A percentile compares a stretch with the other conserved stretches of the same genome.
Conservation (phyloP, 1,284 basidiomycete genomes). For the Melampsora larici-populina region DNA sequence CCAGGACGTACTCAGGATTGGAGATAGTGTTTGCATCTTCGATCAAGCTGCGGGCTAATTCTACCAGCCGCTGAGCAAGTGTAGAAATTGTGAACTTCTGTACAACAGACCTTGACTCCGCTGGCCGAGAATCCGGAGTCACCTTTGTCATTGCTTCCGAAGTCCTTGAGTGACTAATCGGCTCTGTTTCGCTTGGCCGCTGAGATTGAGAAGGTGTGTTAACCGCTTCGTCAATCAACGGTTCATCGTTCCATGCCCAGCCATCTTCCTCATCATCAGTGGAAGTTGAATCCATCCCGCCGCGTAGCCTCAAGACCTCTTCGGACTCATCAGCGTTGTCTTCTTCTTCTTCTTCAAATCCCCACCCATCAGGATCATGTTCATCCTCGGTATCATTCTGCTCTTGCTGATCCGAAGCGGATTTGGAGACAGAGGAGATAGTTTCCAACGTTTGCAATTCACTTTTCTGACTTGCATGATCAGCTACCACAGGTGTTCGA, state of each 20-base stretch:
- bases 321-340: background rate
- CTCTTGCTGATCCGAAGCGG: background rate
- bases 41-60: conserved; percentile 14
- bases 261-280: conserved; percentile 35
- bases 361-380: conserved; percentile 22
- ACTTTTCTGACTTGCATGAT: too few species aligned
- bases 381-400: conserved; percentile 18
- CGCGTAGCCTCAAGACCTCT: conserved; percentile 26
- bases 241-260: conserved; percentile 40
- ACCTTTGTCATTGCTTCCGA: background rate
- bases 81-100: conserved; percentile 39
- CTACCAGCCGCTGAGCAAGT: conserved; percentile 22
- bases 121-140: background rate
- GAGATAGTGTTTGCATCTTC: conserved; percentile 20
- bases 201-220: background rate
- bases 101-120: background rate
- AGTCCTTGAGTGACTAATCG: background rate
- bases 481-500: background rate
- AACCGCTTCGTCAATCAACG: conserved; percentile 12
- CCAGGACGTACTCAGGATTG: conserved; percentile 19
- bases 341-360: conserved; percentile 27
- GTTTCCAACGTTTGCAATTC: background rate
- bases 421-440: background rate
- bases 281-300: conserved; percentile 25
- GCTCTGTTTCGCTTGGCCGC: background rate